phyloP scores from a whole-genome alignment of 148 eudicot species.

The Vaccinium corymbosum region DNA sequence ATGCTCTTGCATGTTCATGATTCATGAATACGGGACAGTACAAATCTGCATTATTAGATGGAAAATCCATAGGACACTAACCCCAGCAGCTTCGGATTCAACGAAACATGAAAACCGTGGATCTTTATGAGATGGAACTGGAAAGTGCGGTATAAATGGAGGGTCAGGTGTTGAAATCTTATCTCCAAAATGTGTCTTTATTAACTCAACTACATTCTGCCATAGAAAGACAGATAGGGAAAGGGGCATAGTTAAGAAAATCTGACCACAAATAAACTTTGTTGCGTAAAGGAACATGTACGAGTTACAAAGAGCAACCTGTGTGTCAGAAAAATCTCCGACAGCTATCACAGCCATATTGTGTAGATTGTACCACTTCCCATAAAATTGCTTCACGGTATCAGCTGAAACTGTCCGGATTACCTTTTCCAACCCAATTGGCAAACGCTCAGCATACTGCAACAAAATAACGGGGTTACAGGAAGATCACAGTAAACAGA shows the following conservation, averaged over 20 bases:
- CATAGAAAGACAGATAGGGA: constrained; percentile 14
- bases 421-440: constrained; percentile 83
- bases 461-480: constrained; percentile 10
- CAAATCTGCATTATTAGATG: neutral
- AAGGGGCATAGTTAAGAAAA: constrained; percentile 1
- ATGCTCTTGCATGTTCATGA: neutral
- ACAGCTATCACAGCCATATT: constrained; percentile 89
- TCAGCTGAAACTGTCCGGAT: constrained; percentile 71
- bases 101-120: constrained; percentile 66
- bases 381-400: constrained; percentile 61
- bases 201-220: constrained; percentile 69
- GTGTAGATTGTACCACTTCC: constrained; percentile 73
- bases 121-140: constrained; percentile 63
- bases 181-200: constrained; percentile 59
- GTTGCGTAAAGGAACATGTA: constrained; percentile 9
- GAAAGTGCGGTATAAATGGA: constrained; percentile 45
- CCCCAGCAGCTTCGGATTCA: constrained; percentile 90
- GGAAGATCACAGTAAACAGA: neutral
- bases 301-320: constrained; percentile 37
- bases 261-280: neutral
- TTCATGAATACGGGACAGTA: neutral
- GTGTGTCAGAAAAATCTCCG: constrained; percentile 79
- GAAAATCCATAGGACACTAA: constrained; percentile 29
- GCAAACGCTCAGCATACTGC: constrained; percentile 91
- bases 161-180: constrained; percentile 36